Evolutionary conservation across 495 filamentous ascomycete genomes (phyloP).

Genomic region (Hypoxylon fuscum): DNA sequence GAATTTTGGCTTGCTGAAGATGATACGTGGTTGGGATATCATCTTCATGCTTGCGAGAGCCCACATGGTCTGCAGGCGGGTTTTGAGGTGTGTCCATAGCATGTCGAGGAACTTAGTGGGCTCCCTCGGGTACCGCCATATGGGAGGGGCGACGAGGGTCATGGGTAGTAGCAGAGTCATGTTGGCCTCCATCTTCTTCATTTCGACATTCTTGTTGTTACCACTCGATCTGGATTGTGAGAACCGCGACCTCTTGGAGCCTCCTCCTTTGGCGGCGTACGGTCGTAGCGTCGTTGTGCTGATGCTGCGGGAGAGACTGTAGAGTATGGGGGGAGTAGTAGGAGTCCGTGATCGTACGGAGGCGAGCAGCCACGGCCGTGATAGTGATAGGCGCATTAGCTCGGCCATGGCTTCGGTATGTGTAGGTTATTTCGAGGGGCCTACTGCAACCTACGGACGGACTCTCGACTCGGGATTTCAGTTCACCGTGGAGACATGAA

Average conservation of each 20-base stretch:
- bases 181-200: conserved; percentile 3
- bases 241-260: background rate
- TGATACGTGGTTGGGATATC: conserved; percentile 40
- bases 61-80: conserved; percentile 6
- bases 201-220: background rate
- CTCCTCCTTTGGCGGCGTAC: conserved; percentile 3
- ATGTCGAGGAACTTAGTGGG: conserved; percentile 34
- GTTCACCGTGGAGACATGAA: background rate
- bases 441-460: background rate
- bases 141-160: conserved; percentile 39
- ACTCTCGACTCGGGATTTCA: background rate
- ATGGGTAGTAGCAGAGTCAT: conserved; percentile 26
- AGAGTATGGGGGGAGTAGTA: conserved; percentile 3
- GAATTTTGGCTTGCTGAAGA: conserved; percentile 41
- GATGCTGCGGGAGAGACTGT: conserved; percentile 4
- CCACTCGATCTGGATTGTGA: background rate
- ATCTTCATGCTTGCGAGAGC: conserved; percentile 24
- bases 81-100: conserved; percentile 31
- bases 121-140: conserved; percentile 37
- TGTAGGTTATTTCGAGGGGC: no score
- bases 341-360: background rate
- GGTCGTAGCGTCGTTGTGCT: conserved; percentile 13
- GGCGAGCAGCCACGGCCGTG: conserved; percentile 27
- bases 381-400: conserved; percentile 24
- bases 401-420: conserved; percentile 24